Conservation (phyloP, 106 monocot genomes). For the Dioscorea alata region DNA sequence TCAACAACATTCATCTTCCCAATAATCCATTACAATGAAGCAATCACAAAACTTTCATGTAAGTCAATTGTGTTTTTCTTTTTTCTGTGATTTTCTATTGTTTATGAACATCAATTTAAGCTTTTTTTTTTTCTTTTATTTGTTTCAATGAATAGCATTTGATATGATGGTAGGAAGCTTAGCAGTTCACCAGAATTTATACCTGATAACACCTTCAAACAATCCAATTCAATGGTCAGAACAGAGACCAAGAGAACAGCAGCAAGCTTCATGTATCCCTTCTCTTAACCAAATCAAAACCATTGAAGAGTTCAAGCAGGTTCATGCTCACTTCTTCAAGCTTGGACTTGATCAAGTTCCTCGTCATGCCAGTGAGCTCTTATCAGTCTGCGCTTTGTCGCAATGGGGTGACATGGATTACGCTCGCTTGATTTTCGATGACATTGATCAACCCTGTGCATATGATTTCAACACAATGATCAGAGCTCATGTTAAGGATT, state of each 20-base stretch:
- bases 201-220: constrained; percentile 12
- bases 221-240: background rate
- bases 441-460: constrained; percentile 26
- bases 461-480: constrained; percentile 78
- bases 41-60: background rate
- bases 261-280: background rate
- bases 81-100: background rate
- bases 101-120: background rate
- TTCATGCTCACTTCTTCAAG: constrained; percentile 66
- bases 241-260: constrained; percentile 7
- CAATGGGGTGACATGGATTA: constrained; percentile 68
- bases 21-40: too few relatives aligned
- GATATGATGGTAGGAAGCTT: constrained; percentile 32
- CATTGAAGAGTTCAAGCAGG: constrained; percentile 61
- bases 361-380: constrained; percentile 34
- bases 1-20: background rate
- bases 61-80: background rate
- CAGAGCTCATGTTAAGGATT: constrained; percentile 32
- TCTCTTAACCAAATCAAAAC: constrained; percentile 25
- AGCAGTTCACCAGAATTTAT: constrained; percentile 22
- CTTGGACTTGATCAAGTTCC: constrained; percentile 39
- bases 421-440: constrained; percentile 51
- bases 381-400: constrained; percentile 51
- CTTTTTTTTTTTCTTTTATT: too few relatives aligned
- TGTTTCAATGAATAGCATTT: background rate